Evolutionary conservation across 192 early-diverging fungal genomes (phyloP).

Genomic region (Piromyces finnis): DNA sequence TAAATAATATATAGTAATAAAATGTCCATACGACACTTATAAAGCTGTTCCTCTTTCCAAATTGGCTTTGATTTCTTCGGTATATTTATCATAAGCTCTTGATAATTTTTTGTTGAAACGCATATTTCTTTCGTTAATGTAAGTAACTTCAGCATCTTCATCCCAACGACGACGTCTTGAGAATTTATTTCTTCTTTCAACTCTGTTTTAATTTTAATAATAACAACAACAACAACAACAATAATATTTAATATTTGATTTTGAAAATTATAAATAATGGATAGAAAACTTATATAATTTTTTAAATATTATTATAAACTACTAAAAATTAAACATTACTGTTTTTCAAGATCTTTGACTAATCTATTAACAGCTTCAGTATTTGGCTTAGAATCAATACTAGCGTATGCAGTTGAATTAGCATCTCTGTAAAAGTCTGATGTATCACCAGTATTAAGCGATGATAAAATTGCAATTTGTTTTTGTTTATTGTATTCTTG

Average conservation of each 20-base stretch:
- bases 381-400: conserved; percentile 33
- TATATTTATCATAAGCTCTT: conserved; percentile 86
- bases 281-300: no score
- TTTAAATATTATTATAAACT: background rate
- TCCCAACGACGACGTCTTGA: conserved; percentile 50
- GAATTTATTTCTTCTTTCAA: conserved; percentile 34
- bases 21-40: conserved; percentile 2
- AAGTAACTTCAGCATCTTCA: conserved; percentile 73
- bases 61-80: conserved; percentile 76
- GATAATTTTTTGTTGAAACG: conserved; percentile 93
- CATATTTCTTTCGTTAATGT: conserved; percentile 92
- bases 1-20: no score
- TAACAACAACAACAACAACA: no score
- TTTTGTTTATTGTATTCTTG: conserved; percentile 51
- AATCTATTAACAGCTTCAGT: conserved; percentile 46
- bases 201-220: conserved; percentile 13
- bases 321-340: conserved; percentile 24
- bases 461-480: conserved; percentile 13
- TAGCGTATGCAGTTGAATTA: conserved; percentile 46
- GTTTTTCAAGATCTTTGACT: conserved; percentile 51
- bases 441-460: conserved; percentile 10
- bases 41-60: conserved; percentile 72
- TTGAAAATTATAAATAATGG: no score
- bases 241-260: no score
- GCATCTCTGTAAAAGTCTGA: conserved; percentile 40